These are phyloP conservation scores for Candida mesenterica DNA, from an alignment of 1,139 yeast genomes.

Conservation along the genomic window DNA sequence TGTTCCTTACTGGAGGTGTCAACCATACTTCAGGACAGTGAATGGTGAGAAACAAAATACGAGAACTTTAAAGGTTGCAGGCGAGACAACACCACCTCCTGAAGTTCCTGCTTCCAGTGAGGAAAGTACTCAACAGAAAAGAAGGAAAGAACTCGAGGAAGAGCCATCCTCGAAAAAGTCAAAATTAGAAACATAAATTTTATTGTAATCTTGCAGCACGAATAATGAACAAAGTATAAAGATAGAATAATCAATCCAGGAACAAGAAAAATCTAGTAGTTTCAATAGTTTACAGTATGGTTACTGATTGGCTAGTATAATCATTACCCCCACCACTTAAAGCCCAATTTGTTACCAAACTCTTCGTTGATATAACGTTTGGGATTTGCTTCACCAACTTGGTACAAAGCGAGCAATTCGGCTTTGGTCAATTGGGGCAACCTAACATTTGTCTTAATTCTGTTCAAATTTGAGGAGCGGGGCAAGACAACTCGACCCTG, in stretches of 20 bases:
- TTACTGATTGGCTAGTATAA: too few species aligned
- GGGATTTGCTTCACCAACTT: constrained; percentile 46
- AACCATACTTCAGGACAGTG: constrained; percentile 88
- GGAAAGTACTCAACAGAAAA: too few species aligned
- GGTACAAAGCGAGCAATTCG: constrained; percentile 42
- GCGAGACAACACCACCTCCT: constrained; percentile 2
- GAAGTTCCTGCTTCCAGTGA: too few species aligned
- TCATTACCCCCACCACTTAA: constrained; percentile 37
- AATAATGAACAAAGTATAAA: too few species aligned
- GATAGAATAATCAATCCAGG: constrained; percentile 1
- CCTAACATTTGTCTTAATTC: constrained; percentile 29
- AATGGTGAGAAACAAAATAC: constrained; percentile 59
- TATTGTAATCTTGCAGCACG: too few species aligned
- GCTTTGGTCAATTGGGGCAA: constrained; percentile 42
- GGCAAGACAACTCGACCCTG: constrained; percentile 34
- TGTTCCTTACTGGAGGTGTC: constrained; percentile 97
- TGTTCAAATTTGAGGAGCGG: constrained; percentile 37
- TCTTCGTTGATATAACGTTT: constrained; percentile 32
- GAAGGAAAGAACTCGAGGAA: constrained; percentile 6
- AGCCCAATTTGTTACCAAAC: constrained; percentile 41
- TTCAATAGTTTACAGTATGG: too few species aligned
- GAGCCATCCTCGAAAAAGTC: constrained; percentile 5
- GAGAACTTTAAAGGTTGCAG: constrained; percentile 40
- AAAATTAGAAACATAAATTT: constrained; percentile 3
- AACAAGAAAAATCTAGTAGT: neutral